Conservation (phyloP, 768 basidiomycete genomes). For the Rhizopogon sp. region DNA sequence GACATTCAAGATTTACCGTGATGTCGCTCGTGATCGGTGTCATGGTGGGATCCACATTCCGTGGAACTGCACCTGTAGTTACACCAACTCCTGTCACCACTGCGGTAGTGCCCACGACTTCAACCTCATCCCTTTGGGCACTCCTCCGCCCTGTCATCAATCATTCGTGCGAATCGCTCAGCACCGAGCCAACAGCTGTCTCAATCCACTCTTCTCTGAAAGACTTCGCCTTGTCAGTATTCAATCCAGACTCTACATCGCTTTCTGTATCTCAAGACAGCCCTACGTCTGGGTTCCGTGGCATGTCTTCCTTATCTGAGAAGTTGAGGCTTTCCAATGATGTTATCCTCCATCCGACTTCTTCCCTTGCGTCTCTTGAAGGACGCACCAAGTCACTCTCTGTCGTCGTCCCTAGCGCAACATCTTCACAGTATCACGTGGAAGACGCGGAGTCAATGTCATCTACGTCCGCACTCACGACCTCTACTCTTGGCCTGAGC, state of each 20-base stretch:
- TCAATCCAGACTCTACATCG: constrained; percentile 40
- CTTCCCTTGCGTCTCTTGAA: constrained; percentile 17
- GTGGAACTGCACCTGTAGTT: constrained; percentile 10
- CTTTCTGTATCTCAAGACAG: constrained; percentile 19
- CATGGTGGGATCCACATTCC: constrained; percentile 27
- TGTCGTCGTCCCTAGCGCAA: constrained; percentile 19
- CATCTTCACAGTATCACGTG: constrained; percentile 1
- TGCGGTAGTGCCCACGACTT: constrained; percentile 11
- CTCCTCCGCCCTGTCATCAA: constrained; percentile 36
- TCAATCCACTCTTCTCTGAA: constrained; percentile 36
- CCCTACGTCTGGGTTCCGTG: constrained; percentile 17
- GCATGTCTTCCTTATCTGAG: constrained; percentile 20
- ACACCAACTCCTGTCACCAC: constrained; percentile 13
- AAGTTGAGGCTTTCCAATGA: constrained; percentile 27
- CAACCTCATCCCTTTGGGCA: constrained; percentile 33
- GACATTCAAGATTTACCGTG: constrained; percentile 51
- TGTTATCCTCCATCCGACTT: constrained; percentile 30
- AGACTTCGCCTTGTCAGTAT: constrained; percentile 48
- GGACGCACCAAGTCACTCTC: constrained; percentile 25
- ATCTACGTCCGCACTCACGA: constrained; percentile 9
- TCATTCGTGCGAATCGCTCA: constrained; percentile 29
- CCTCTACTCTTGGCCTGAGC: constrained; percentile 29
- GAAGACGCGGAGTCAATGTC: constrained; percentile 8
- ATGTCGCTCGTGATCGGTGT: constrained; percentile 63
- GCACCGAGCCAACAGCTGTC: constrained; percentile 21